Conservation (phyloP, 1,284 basidiomycete genomes). For the Leccinum fallax region DNA sequence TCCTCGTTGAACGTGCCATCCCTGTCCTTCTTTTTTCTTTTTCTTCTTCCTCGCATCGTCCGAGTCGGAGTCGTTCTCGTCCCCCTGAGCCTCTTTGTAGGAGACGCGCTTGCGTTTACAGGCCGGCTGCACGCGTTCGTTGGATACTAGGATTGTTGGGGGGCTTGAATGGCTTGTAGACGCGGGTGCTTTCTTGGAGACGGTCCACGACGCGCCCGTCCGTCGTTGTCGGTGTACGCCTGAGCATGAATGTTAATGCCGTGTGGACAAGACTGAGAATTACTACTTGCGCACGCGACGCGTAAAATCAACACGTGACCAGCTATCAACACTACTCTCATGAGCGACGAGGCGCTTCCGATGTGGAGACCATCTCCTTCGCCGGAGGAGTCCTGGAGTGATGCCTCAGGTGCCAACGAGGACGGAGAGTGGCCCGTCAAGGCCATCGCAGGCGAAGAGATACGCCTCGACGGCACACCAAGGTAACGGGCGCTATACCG, state of each 20-base stretch:
- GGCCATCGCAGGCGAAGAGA: too few relatives aligned
- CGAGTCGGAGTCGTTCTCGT: slow-evolving; percentile 53
- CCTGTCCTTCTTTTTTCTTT: slow-evolving; percentile 55
- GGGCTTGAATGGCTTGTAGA: slow-evolving; percentile 82
- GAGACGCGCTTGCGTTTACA: slow-evolving; percentile 84
- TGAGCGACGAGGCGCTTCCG: slow-evolving; percentile 16
- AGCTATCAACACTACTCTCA: background rate
- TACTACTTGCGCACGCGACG: background rate
- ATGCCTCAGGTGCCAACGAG: too few relatives aligned
- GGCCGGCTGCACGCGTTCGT: slow-evolving; percentile 63
- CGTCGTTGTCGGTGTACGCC: slow-evolving; percentile 64
- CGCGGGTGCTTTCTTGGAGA: slow-evolving; percentile 66
- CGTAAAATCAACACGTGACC: too few relatives aligned
- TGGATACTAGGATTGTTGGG: slow-evolving; percentile 52
- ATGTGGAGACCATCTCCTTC: too few relatives aligned
- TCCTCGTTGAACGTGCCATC: slow-evolving; percentile 61
- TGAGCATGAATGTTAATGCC: slow-evolving; percentile 57
- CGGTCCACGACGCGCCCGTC: slow-evolving; percentile 69
- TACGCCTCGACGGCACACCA: too few relatives aligned
- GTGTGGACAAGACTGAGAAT: background rate
- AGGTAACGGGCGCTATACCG: too few relatives aligned
- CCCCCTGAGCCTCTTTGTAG: slow-evolving; percentile 64
- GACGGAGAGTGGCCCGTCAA: too few relatives aligned
- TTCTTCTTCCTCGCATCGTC: slow-evolving; percentile 55
- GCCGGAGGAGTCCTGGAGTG: too few relatives aligned